These are phyloP conservation scores for Volutella citrinella DNA, from an alignment of 2,329 filamentous ascomycete species.

Conservation along the genomic window DNA sequence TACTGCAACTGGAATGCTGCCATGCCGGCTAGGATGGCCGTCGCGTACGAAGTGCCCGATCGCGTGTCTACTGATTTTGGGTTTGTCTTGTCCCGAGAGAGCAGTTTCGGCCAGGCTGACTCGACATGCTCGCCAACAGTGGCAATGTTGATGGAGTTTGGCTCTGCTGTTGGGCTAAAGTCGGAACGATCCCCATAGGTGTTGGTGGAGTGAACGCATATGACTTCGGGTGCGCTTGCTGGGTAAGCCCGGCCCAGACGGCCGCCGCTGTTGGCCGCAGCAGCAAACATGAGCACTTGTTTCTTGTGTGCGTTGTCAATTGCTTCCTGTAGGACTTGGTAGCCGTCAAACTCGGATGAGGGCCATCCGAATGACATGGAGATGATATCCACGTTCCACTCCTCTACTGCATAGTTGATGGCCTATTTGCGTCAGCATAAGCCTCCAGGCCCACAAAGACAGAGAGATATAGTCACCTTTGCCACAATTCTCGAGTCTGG, in stretches of 20 bases:
- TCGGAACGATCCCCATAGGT: conserved; percentile 4
- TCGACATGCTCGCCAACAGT: conserved; percentile 6
- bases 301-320: conserved; percentile 2
- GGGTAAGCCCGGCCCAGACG: conserved; percentile 8
- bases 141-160: conserved; percentile 6
- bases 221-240: conserved; percentile 5
- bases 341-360: conserved; percentile 1
- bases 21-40: conserved; percentile 5
- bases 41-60: conserved; percentile 9
- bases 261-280: conserved; percentile 10
- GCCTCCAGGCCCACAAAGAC: too few relatives aligned
- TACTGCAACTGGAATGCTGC: conserved; percentile 5
- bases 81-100: conserved; percentile 2
- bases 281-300: conserved; percentile 5
- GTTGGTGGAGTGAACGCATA: conserved; percentile 13
- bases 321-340: not conserved
- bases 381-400: conserved; percentile 17
- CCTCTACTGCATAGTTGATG: conserved; percentile 8
- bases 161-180: conserved; percentile 9
- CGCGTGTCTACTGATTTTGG: not conserved
- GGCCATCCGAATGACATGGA: conserved; percentile 21
- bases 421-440: too few relatives aligned
- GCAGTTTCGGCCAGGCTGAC: conserved; percentile 8
- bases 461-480: not conserved
- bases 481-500: not conserved